phyloP scores from a whole-genome alignment of 2,329 filamentous ascomycete species.

The Sphaerulina vaccinii region DNA sequence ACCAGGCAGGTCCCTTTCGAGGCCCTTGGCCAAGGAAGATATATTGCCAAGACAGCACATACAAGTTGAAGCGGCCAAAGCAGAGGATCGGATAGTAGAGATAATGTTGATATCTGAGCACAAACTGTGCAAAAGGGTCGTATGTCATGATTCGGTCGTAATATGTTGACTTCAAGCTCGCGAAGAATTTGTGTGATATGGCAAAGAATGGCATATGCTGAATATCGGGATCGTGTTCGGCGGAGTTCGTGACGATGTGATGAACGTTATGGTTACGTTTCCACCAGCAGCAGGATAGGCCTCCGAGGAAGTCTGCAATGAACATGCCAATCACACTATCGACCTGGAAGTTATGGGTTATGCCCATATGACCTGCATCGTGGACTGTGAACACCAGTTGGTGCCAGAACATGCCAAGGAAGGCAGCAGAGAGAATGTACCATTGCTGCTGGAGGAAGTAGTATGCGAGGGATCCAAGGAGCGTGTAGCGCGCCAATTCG shows the following conservation, averaged over 20 bases:
- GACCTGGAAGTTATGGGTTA: slow-evolving; percentile 82
- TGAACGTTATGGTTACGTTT: slow-evolving; percentile 95
- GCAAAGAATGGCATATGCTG: slow-evolving; percentile 70
- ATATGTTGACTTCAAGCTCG: slow-evolving; percentile 62
- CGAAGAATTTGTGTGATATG: slow-evolving; percentile 64
- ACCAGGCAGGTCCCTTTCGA: slow-evolving; percentile 62
- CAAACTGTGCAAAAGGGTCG: slow-evolving; percentile 59
- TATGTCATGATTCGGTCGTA: slow-evolving; percentile 65
- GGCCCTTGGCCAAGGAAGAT: slow-evolving; percentile 58
- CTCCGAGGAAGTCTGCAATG: slow-evolving; percentile 85
- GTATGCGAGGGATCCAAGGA: slow-evolving; percentile 64
- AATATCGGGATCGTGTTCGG: slow-evolving; percentile 95
- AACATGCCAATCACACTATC: slow-evolving; percentile 87
- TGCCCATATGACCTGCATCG: slow-evolving; percentile 95
- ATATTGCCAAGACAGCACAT: slow-evolving; percentile 65
- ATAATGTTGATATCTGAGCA: slow-evolving; percentile 63
- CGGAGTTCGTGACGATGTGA: slow-evolving; percentile 91
- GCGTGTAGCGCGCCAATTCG: slow-evolving; percentile 69
- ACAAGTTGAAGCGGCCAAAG: slow-evolving; percentile 71
- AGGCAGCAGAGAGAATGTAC: slow-evolving; percentile 64
- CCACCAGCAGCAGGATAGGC: slow-evolving; percentile 94
- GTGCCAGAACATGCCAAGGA: slow-evolving; percentile 85
- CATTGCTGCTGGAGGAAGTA: slow-evolving; percentile 44
- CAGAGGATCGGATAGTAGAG: slow-evolving; percentile 66
- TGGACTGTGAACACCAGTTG: slow-evolving; percentile 92